Evolutionary conservation across 192 early-diverging fungal genomes (phyloP).

Genomic region (Backusella luteola): DNA sequence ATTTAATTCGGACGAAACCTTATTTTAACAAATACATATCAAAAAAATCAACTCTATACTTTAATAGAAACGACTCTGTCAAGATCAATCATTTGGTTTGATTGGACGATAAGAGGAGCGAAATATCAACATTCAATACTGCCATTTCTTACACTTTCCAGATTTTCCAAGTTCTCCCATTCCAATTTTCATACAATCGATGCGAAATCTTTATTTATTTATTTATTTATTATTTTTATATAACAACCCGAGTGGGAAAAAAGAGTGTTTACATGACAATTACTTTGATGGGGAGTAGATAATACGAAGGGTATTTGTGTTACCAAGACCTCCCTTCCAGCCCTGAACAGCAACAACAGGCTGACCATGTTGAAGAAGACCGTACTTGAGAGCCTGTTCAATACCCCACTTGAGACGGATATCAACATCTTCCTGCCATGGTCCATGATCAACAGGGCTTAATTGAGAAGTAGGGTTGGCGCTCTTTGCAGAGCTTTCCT

Average conservation of each 20-base stretch:
- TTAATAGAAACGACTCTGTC: not conserved
- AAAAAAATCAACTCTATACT: not conserved
- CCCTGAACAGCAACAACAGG: slow-evolving; percentile 77
- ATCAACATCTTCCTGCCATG: slow-evolving; percentile 87
- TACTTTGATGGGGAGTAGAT: slow-evolving; percentile 47
- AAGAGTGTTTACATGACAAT: not conserved
- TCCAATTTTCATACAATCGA: not conserved
- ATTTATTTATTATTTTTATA: not conserved
- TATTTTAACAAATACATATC: not conserved
- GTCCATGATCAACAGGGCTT: slow-evolving; percentile 43
- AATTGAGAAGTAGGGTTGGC: slow-evolving; percentile 22
- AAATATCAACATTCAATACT: not conserved
- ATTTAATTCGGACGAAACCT: not conserved
- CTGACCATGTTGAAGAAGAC: slow-evolving; percentile 60
- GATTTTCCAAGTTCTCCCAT: not conserved
- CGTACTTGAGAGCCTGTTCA: slow-evolving; percentile 66
- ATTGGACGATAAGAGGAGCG: not conserved
- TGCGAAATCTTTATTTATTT: not conserved
- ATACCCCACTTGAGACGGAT: slow-evolving; percentile 72
- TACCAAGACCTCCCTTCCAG: slow-evolving; percentile 75
- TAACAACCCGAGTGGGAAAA: not conserved
- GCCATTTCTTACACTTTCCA: not conserved
- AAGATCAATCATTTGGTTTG: not conserved
- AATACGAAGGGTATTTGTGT: slow-evolving; percentile 84
- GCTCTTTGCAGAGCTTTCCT: slow-evolving; percentile 28